Evolutionary conservation across 371 early-diverging fungal genomes (phyloP).

Genomic region (Mucor velutinosus): DNA sequence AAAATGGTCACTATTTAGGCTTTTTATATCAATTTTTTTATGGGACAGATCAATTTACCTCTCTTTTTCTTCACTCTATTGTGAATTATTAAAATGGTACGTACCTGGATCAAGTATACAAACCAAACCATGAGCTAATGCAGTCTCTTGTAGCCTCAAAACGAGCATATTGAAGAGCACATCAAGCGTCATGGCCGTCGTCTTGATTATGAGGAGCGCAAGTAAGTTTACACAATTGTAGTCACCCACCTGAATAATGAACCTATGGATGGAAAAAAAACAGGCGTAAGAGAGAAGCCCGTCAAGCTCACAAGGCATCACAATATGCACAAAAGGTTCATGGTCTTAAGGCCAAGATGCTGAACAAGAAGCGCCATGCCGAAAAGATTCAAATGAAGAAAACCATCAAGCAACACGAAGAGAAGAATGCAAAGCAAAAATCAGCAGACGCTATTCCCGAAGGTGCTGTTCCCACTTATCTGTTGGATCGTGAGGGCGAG

Average conservation of each 20-base stretch:
- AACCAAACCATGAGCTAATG: background rate
- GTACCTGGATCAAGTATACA: background rate
- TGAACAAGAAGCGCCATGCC: slow-evolving; percentile 98
- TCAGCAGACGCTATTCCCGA: slow-evolving; percentile 88
- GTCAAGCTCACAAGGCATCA: slow-evolving; percentile 89
- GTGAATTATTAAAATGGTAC: background rate
- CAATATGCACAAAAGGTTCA: slow-evolving; percentile 96
- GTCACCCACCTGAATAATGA: too few species aligned
- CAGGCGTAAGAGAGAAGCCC: slow-evolving; percentile 97
- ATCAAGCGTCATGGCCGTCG: slow-evolving; percentile 98
- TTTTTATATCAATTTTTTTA: background rate
- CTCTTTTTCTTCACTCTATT: background rate
- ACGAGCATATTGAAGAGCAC: slow-evolving; percentile 99
- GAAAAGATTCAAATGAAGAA: slow-evolving; percentile 99
- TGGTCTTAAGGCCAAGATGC: slow-evolving; percentile 98
- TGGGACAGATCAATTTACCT: background rate
- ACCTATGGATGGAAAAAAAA: too few species aligned
- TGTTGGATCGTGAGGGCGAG: slow-evolving; percentile 99
- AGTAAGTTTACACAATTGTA: slow-evolving; percentile 54
- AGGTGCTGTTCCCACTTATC: slow-evolving; percentile 98
- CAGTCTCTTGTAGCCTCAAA: slow-evolving; percentile 84
- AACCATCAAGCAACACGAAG: slow-evolving; percentile 97
- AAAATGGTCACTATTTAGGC: background rate
- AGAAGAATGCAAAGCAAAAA: slow-evolving; percentile 91
- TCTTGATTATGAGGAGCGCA: slow-evolving; percentile 96